Evolutionary conservation across 495 filamentous ascomycete genomes (phyloP), one percentile per base, ranked within the genome.

Genomic region (Amniculicola lignicola): DNA sequence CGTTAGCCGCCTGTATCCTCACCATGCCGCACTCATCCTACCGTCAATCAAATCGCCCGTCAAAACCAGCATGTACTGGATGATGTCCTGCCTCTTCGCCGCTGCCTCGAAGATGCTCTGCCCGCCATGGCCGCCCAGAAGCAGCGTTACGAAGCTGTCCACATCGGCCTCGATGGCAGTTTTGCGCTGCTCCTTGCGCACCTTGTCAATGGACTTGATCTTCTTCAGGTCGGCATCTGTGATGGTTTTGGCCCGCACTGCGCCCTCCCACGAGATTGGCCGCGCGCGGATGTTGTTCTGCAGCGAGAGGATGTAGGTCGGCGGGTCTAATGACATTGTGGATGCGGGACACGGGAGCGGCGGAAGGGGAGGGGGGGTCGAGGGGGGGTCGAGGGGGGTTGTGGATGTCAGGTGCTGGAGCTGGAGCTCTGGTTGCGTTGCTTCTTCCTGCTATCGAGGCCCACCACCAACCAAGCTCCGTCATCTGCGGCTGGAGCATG

Each of bases 191-290:
- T 90, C 87, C 66, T 87, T 90, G 62, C 89, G 86, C 59, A 93
- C 90, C 74, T 96, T 98, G 71, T 97, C 94, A 62, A 96, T 89
- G 43, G 93, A 89, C 72, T 93, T 91, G 75, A 99, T 97, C 78
- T 89, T 91, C 76, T 87, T 90, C 63, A 96, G 79, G 68, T 99
- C 90, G 48, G 87, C 84, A 59, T 96, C 93, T 44, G 90, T 95
- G 73, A 99, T 88, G 66, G 89, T 92, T 62, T 88, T 87, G 65
- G 88, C 88, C 69, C 93, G 86, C 61, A 94, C 89, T 63, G 94
- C 91, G 57, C 93, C 93, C 70, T 97, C 94, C 93, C 93, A 99
- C 39, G 92, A 90, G 69, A 99, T 95, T 62, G 91, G 92, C 48
- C 93, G 81, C 57, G 84, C 82, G 62, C 94, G 88, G 67, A 96